Conservation (phyloP, 2,329 filamentous ascomycete genomes). For the Phoma herbarum region DNA sequence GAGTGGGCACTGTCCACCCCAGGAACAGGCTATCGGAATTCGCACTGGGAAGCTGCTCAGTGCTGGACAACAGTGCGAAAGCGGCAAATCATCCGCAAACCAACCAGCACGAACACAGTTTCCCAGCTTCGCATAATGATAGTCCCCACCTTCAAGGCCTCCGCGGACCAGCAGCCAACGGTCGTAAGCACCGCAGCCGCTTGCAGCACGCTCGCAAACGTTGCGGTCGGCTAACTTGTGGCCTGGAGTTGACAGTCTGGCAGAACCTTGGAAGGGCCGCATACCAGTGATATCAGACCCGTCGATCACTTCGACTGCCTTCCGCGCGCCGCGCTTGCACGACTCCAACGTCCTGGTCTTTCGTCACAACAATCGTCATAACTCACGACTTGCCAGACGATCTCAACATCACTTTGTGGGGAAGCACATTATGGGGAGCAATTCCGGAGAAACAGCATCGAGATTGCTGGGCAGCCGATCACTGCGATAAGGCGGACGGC, state of each 20-base stretch:
- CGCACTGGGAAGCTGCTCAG: not conserved
- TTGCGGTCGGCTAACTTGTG: constrained; percentile 9
- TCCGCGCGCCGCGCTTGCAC: not conserved
- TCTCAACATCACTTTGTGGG: constrained; percentile 10
- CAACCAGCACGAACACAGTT: not conserved
- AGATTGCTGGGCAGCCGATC: constrained; percentile 9
- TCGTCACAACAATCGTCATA: constrained; percentile 7
- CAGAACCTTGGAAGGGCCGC: constrained; percentile 3
- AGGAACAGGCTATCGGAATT: constrained; percentile 1
- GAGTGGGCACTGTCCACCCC: not conserved
- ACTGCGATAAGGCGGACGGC: constrained; percentile 12
- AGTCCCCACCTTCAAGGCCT: constrained; percentile 3
- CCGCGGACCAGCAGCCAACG: not conserved
- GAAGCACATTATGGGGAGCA: constrained; percentile 1
- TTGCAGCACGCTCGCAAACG: constrained; percentile 9
- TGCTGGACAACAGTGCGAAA: not conserved
- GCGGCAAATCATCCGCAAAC: not conserved
- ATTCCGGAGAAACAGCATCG: constrained; percentile 11
- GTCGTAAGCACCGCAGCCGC: not conserved
- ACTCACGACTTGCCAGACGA: constrained; percentile 7
- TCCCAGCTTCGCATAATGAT: not conserved
- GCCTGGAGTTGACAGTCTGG: not conserved
- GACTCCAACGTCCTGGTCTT: not conserved
- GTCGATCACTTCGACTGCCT: constrained; percentile 10
- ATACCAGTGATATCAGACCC: constrained; percentile 14